Conservation (phyloP, 2,329 filamentous ascomycete genomes). For the Stemphylium lycopersici region DNA sequence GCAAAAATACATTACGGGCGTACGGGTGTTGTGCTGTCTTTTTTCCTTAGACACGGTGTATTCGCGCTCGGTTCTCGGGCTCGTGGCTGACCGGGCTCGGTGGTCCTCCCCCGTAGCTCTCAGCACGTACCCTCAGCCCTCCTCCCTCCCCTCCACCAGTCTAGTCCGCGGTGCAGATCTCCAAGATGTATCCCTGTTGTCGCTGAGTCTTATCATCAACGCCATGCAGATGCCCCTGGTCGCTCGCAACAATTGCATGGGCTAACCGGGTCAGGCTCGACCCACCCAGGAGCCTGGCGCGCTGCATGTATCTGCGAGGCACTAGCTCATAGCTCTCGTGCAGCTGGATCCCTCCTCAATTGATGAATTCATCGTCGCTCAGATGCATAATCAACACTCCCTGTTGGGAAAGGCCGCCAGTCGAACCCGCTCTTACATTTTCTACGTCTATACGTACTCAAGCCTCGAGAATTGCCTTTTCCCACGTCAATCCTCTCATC, state of each 20-base stretch:
- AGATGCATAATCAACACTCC: constrained; percentile 41
- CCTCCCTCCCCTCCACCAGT: constrained; percentile 17
- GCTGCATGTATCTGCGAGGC: constrained; percentile 45
- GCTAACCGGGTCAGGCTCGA: constrained; percentile 31
- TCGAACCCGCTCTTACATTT: constrained; percentile 27
- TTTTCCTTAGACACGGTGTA: constrained; percentile 17
- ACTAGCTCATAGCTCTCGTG: constrained; percentile 41
- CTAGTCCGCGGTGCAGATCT: constrained; percentile 28
- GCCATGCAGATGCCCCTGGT: constrained; percentile 36
- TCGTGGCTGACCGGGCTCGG: constrained; percentile 36
- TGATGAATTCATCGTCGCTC: constrained; percentile 45
- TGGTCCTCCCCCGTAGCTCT: constrained; percentile 23
- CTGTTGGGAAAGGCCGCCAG: constrained; percentile 36
- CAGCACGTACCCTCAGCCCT: constrained; percentile 25
- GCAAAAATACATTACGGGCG: constrained; percentile 35
- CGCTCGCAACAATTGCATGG: constrained; percentile 26
- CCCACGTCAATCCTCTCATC: constrained; percentile 17
- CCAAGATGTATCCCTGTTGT: constrained; percentile 29
- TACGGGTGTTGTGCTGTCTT: constrained; percentile 20
- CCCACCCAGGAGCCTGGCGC: constrained; percentile 43
- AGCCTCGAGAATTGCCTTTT: constrained; percentile 17
- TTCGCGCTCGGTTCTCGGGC: constrained; percentile 26
- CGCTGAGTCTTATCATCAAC: constrained; percentile 38
- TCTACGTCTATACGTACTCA: constrained; percentile 29
- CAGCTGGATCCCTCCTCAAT: constrained; percentile 38